Evolutionary conservation across 1,284 basidiomycete genomes (phyloP).

Genomic region (Sanghuangporus weigelae): DNA sequence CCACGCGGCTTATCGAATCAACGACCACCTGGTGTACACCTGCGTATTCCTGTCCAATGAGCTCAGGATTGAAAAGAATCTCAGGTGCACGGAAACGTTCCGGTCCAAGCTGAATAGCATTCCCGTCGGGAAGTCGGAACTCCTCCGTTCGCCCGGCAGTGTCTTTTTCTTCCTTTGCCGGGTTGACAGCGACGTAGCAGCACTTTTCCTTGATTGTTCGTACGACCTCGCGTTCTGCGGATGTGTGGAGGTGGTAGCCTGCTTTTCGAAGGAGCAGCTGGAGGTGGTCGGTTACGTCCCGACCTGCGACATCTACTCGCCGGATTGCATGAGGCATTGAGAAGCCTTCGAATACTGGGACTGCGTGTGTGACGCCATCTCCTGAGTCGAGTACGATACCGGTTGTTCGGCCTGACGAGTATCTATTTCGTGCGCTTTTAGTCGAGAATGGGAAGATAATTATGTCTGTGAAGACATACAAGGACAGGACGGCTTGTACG

Average conservation of each 20-base stretch:
- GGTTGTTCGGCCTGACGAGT: slow-evolving; percentile 98
- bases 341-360: slow-evolving; percentile 77
- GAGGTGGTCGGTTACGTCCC: slow-evolving; percentile 95
- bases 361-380: slow-evolving; percentile 63
- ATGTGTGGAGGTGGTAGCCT: slow-evolving; percentile 93
- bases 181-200: slow-evolving; percentile 91
- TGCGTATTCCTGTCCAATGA: slow-evolving; percentile 94
- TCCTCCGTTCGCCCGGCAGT: slow-evolving; percentile 69
- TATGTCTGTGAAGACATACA: slow-evolving; percentile 52
- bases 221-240: slow-evolving; percentile 96
- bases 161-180: slow-evolving; percentile 94
- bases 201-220: slow-evolving; percentile 98
- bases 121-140: slow-evolving; percentile 94
- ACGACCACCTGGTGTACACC: slow-evolving; percentile 96
- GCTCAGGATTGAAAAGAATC: slow-evolving; percentile 96
- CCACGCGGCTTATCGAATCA: slow-evolving; percentile 81
- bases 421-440: slow-evolving; percentile 46
- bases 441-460: slow-evolving; percentile 10
- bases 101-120: slow-evolving; percentile 87
- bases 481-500: slow-evolving; percentile 93
- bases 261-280: slow-evolving; percentile 92
- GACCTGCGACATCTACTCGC: slow-evolving; percentile 92
- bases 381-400: slow-evolving; percentile 69
- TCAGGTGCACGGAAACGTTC: slow-evolving; percentile 98
- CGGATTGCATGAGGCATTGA: slow-evolving; percentile 98